These are phyloP conservation scores for Iris pallida DNA, from an alignment of 116 monocot genomes.

Conservation along the genomic window DNA sequence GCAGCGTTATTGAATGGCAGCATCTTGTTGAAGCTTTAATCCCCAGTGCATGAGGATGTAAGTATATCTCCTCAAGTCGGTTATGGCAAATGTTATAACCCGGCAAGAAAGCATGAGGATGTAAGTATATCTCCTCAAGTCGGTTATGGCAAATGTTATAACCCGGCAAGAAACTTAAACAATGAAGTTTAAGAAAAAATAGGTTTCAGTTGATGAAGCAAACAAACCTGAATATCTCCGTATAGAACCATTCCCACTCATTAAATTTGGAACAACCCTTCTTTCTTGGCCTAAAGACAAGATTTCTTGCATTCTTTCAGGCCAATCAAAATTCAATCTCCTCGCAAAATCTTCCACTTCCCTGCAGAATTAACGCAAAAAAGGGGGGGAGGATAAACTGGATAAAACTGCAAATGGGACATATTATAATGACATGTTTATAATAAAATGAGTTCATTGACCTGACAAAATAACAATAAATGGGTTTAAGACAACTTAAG, in stretches of 20 bases:
- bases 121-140: too few relatives aligned
- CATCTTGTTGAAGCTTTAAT: too few relatives aligned
- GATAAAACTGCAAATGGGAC: not conserved
- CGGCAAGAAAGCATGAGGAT: too few relatives aligned
- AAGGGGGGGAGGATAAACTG: not conserved
- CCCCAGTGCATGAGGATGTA: too few relatives aligned
- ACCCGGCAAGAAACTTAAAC: too few relatives aligned
- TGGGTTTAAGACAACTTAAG: too few relatives aligned
- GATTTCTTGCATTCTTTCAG: slow-evolving; percentile 28
- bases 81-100: too few relatives aligned
- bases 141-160: too few relatives aligned
- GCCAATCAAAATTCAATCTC: slow-evolving; percentile 36
- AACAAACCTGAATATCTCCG: slow-evolving; percentile 29
- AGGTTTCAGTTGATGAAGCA: too few relatives aligned
- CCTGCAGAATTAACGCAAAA: not conserved
- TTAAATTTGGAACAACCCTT: slow-evolving; percentile 24
- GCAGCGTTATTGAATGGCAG: too few relatives aligned
- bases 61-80: too few relatives aligned
- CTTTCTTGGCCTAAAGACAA: slow-evolving; percentile 44
- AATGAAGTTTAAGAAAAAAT: too few relatives aligned
- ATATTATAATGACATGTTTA: not conserved
- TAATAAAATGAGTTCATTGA: not conserved
- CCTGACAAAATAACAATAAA: not conserved
- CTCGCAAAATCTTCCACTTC: slow-evolving; percentile 25
- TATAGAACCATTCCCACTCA: slow-evolving; percentile 29